Evolutionary conservation across 129 eudicot genomes (phyloP).

Genomic region (Arctium lappa): DNA sequence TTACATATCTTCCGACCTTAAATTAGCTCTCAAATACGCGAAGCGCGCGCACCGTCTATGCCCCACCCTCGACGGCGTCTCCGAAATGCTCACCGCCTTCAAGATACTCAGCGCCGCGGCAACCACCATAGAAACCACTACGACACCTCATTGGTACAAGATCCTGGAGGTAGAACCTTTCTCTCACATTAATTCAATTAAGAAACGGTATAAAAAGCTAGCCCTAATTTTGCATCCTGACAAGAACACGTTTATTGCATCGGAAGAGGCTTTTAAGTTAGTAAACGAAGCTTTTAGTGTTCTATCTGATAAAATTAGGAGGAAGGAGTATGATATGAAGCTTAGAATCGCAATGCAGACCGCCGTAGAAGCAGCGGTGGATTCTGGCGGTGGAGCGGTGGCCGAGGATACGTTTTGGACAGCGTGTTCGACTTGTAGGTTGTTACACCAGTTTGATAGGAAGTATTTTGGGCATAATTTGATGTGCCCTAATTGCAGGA

Average conservation of each 20-base stretch:
- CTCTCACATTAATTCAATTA: slow-evolving; percentile 46
- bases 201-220: slow-evolving; percentile 64
- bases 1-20: slow-evolving; percentile 45
- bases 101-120: slow-evolving; percentile 38
- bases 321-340: slow-evolving; percentile 70
- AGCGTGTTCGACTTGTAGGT: slow-evolving; percentile 51
- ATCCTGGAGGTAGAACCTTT: slow-evolving; percentile 65
- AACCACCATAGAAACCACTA: neutral
- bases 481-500: slow-evolving; percentile 64
- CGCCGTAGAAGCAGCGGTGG: slow-evolving; percentile 21
- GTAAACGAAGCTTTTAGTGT: slow-evolving; percentile 62
- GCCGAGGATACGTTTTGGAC: slow-evolving; percentile 60
- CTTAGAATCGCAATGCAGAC: slow-evolving; percentile 52
- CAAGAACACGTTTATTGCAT: slow-evolving; percentile 47
- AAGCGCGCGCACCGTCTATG: slow-evolving; percentile 51
- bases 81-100: slow-evolving; percentile 59
- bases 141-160: slow-evolving; percentile 49
- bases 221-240: slow-evolving; percentile 74
- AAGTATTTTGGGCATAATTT: slow-evolving; percentile 67
- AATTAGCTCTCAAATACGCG: slow-evolving; percentile 56
- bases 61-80: slow-evolving; percentile 48
- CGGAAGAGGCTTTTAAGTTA: slow-evolving; percentile 68
- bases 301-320: slow-evolving; percentile 52
- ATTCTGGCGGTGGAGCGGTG: slow-evolving; percentile 2
- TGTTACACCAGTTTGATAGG: slow-evolving; percentile 72